phyloP scores from a whole-genome alignment of 768 basidiomycete species.

The Phlebiopsis flavidoalba region DNA sequence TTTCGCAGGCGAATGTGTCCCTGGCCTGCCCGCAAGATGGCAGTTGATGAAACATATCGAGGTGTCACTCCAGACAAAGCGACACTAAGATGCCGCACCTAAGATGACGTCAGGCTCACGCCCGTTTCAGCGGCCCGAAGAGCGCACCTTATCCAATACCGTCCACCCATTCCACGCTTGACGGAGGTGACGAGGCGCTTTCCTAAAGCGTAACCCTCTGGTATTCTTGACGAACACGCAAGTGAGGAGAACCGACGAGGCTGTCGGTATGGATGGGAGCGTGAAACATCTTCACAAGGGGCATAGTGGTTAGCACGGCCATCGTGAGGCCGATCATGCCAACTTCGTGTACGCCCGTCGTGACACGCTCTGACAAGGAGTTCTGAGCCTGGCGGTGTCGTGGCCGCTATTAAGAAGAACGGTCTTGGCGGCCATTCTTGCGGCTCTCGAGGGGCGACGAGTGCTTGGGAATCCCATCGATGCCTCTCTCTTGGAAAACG shows the following conservation, averaged over 20 bases:
- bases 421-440: constrained; percentile 88
- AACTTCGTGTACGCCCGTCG: constrained; percentile 70
- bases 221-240: constrained; percentile 67
- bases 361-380: constrained; percentile 74
- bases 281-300: constrained; percentile 63
- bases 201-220: constrained; percentile 56
- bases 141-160: constrained; percentile 87
- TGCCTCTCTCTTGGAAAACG: constrained; percentile 95
- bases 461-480: no score
- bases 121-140: not conserved
- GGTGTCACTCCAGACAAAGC: constrained; percentile 87
- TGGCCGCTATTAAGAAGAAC: constrained; percentile 66
- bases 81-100: constrained; percentile 91
- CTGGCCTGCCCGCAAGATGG: constrained; percentile 95
- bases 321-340: constrained; percentile 81
- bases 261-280: constrained; percentile 83
- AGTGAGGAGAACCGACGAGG: constrained; percentile 83
- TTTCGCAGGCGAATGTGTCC: constrained; percentile 77
- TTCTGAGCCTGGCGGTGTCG: constrained; percentile 62
- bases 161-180: constrained; percentile 89
- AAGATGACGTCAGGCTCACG: not conserved
- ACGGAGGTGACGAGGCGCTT: constrained; percentile 72
- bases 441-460: constrained; percentile 93
- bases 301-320: constrained; percentile 72
- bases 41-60: constrained; percentile 95